Conservation (phyloP, 192 early-diverging fungal genomes). For the Coemansia furcata region DNA sequence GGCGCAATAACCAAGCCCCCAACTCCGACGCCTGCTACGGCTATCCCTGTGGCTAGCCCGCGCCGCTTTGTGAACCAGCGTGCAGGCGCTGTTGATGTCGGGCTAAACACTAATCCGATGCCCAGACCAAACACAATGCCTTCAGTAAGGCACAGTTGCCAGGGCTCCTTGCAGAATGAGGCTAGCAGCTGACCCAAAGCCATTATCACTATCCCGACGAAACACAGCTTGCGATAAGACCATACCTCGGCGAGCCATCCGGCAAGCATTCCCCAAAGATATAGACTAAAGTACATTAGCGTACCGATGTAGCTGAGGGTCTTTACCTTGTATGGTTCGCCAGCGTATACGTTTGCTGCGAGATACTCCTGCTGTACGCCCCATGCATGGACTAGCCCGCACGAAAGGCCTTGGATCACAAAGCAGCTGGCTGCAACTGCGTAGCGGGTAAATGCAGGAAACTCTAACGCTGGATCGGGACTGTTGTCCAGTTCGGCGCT, state of each 20-base stretch:
- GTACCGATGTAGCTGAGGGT: slow-evolving; percentile 44
- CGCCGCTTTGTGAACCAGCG: slow-evolving; percentile 69
- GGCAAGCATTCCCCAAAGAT: slow-evolving; percentile 43
- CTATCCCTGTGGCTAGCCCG: too few relatives aligned
- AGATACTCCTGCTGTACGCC: slow-evolving; percentile 48
- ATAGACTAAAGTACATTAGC: slow-evolving; percentile 41
- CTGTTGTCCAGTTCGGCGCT: not conserved
- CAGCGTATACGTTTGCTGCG: slow-evolving; percentile 24
- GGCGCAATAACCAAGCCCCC: too few relatives aligned
- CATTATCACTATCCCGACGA: slow-evolving; percentile 33
- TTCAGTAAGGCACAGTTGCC: slow-evolving; percentile 66
- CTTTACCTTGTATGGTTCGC: slow-evolving; percentile 12
- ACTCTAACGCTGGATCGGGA: slow-evolving; percentile 1
- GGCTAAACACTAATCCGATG: slow-evolving; percentile 56
- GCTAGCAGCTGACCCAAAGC: slow-evolving; percentile 59
- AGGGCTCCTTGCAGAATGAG: slow-evolving; percentile 60
- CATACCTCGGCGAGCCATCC: slow-evolving; percentile 50
- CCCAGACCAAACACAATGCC: slow-evolving; percentile 67
- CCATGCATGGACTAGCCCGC: slow-evolving; percentile 44
- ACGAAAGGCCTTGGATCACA: slow-evolving; percentile 35
- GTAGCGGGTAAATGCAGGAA: slow-evolving; percentile 34
- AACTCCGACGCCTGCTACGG: too few relatives aligned
- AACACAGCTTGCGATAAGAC: slow-evolving; percentile 38
- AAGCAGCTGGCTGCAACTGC: slow-evolving; percentile 37
- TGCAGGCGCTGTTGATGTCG: slow-evolving; percentile 59